Evolutionary conservation across 1,139 yeast genomes (phyloP).

Genomic region (Kodamaea fungicola): DNA sequence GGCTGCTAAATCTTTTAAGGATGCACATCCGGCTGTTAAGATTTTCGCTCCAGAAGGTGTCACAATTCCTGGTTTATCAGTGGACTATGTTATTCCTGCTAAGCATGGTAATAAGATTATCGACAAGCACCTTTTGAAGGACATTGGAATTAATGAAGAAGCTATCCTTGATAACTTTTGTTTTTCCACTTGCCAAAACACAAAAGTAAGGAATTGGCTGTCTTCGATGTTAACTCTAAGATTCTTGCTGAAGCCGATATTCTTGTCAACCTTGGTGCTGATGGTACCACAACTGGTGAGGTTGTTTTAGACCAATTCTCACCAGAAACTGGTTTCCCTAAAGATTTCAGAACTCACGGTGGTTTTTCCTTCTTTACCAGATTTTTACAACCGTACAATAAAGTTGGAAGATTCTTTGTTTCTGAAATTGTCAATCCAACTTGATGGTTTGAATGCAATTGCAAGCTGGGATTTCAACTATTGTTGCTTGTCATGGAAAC

Average conservation of each 20-base stretch:
- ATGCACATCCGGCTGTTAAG: conserved; percentile 41
- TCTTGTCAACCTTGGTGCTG: conserved; percentile 44
- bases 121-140: conserved; percentile 21
- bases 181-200: conserved; percentile 56
- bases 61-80: conserved; percentile 16
- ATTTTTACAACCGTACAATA: conserved; percentile 36
- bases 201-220: conserved; percentile 52
- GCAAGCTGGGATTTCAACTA: conserved; percentile 44
- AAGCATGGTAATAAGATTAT: conserved; percentile 5
- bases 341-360: conserved; percentile 32
- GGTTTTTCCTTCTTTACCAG: conserved; percentile 39
- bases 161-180: conserved; percentile 38
- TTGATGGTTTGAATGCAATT: conserved; percentile 32
- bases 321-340: conserved; percentile 42
- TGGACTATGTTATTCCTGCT: conserved; percentile 31
- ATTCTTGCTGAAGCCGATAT: conserved; percentile 56
- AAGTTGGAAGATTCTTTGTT: conserved; percentile 26
- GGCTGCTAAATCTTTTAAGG: conserved; percentile 53
- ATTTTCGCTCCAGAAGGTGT: conserved; percentile 46
- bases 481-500: conserved; percentile 60
- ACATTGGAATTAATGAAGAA: conserved; percentile 25
- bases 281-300: conserved; percentile 10
- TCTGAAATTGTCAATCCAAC: conserved; percentile 3
- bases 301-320: conserved; percentile 27
- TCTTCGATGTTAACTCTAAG: conserved; percentile 44